phyloP scores from a whole-genome alignment of 2,329 filamentous ascomycete species.

The Fusarium chlamydosporum region DNA sequence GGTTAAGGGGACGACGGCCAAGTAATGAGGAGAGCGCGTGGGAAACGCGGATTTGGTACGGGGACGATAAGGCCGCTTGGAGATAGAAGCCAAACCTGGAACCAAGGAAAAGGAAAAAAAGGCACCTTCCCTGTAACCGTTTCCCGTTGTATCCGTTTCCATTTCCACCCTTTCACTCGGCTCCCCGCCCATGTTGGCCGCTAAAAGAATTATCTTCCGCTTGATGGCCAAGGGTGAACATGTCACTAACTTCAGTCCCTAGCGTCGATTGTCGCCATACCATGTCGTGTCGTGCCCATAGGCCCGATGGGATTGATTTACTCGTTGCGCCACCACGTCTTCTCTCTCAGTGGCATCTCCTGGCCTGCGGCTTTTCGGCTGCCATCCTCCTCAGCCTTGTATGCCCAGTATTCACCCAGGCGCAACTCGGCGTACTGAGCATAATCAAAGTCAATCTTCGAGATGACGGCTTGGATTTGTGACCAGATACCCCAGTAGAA shows the following conservation, averaged over 20 bases:
- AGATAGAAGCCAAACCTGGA: conserved; percentile 31
- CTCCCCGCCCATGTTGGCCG: conserved; percentile 23
- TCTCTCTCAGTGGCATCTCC: conserved; percentile 80
- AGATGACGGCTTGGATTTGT: conserved; percentile 93
- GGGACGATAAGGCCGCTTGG: conserved; percentile 31
- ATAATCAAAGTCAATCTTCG: conserved; percentile 97
- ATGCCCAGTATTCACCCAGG: conserved; percentile 92
- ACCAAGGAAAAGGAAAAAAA: conserved; percentile 9
- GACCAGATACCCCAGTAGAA: conserved; percentile 97
- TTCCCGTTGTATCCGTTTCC: conserved; percentile 33
- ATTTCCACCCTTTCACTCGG: conserved; percentile 24
- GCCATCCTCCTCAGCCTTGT: conserved; percentile 81
- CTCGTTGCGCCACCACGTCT: conserved; percentile 74
- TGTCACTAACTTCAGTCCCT: conserved; percentile 30
- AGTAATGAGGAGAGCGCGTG: conserved; percentile 9
- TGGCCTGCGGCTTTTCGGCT: conserved; percentile 66
- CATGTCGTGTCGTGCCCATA: conserved; percentile 13
- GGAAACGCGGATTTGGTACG: conserved; percentile 16
- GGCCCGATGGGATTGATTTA: conserved; percentile 18
- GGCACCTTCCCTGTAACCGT: conserved; percentile 34
- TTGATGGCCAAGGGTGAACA: conserved; percentile 18
- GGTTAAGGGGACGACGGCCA: conserved; percentile 3
- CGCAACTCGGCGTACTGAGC: conserved; percentile 88
- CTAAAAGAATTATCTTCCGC: conserved; percentile 17
- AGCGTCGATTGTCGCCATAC: conserved; percentile 9